These are phyloP conservation scores for Crucihimalaya himalaica DNA, from an alignment of 345 rosid species.

Conservation along the genomic window DNA sequence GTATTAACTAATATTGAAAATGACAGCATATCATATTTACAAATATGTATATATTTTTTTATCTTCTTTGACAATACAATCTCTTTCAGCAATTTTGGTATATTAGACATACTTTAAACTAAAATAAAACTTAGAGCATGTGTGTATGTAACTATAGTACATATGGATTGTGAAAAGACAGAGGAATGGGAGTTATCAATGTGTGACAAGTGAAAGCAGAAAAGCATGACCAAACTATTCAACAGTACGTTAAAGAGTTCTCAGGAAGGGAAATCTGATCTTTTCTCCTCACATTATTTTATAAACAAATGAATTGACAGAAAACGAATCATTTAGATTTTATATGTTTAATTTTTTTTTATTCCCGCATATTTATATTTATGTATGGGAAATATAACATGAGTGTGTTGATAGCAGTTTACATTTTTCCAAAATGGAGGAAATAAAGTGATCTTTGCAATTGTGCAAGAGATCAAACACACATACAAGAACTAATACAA, in stretches of 20 bases:
- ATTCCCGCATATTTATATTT: neutral
- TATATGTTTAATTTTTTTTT: neutral
- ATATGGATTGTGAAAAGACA: constrained; percentile 14
- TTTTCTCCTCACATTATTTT: constrained; percentile 18
- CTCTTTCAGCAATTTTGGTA: neutral
- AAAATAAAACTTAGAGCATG: neutral
- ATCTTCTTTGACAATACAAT: neutral
- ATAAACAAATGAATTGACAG: neutral
- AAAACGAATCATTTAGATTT: constrained; percentile 13
- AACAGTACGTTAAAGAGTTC: constrained; percentile 26
- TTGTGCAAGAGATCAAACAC: neutral
- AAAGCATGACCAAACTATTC: constrained; percentile 32
- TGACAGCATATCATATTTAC: neutral
- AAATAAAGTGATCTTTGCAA: neutral
- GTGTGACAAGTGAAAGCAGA: constrained; percentile 35
- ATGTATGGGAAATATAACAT: neutral
- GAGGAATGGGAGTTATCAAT: constrained; percentile 31
- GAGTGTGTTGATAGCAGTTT: constrained; percentile 8
- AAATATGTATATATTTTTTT: neutral
- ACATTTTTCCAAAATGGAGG: neutral
- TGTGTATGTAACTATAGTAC: neutral
- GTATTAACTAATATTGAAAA: neutral
- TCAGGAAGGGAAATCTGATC: constrained; percentile 1
- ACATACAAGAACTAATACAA: neutral
- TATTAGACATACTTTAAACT: neutral